These are phyloP conservation scores for Brettanomyces sp. DNA, from an alignment of 805 yeast genomes.

Conservation along the genomic window DNA sequence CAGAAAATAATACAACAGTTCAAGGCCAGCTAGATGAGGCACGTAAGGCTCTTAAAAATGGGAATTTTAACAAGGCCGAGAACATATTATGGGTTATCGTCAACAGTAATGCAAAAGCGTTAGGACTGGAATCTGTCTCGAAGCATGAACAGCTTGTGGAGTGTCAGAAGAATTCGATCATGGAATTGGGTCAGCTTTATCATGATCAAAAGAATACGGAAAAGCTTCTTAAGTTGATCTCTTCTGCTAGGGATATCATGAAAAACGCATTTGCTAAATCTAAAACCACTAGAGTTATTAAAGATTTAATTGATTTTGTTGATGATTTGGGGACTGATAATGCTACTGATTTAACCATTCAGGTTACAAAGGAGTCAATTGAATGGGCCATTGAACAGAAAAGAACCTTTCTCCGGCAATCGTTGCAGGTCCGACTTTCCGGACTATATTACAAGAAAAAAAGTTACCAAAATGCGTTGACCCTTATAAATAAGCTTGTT, in stretches of 20 bases:
- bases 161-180: conserved; percentile 58
- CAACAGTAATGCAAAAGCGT: conserved; percentile 9
- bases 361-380: conserved; percentile 67
- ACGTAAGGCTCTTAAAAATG: conserved; percentile 41
- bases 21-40: conserved; percentile 41
- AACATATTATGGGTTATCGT: conserved; percentile 45
- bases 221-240: conserved; percentile 52
- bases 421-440: conserved; percentile 76
- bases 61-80: conserved; percentile 52
- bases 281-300: conserved; percentile 86
- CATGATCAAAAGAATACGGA: conserved; percentile 36
- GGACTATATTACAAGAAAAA: conserved; percentile 60
- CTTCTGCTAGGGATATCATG: conserved; percentile 61
- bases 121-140: conserved; percentile 6
- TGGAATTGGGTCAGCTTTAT: conserved; percentile 70
- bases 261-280: conserved; percentile 68
- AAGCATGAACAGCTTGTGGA: conserved; percentile 35
- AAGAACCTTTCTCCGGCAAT: conserved; percentile 81
- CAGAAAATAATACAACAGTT: too few species aligned
- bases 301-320: conserved; percentile 68
- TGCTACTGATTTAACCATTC: conserved; percentile 50
- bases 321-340: conserved; percentile 40
- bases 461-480: conserved; percentile 59
- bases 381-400: conserved; percentile 81
- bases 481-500: conserved; percentile 61